Base-by-base conservation (phyloP, 495 filamentous ascomycete species). In the Aspergillus homomorphus region DNA sequence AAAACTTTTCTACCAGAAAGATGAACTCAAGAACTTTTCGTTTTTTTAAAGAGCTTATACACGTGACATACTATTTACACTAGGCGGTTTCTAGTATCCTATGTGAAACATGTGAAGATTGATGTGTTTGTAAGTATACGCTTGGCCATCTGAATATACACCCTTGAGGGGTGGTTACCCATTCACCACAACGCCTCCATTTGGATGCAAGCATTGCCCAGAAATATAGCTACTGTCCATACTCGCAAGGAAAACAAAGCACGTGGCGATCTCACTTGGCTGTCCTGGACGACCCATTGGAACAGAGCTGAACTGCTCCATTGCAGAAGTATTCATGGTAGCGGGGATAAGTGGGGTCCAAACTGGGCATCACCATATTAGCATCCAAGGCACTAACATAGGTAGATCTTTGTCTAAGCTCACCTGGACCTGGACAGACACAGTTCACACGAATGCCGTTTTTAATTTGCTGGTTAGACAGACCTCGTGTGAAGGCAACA, bases 341-440 rank as follows among this genome's bases (percentile, higher is more conserved):
- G 87, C 73, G 4, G 89, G 87, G 53, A 92, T 90, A 38, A 93
- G 76, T 1, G 91, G 91, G 0, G 90, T 92, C 90, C 90, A 94
- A 24, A 95, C 84, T 75, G 48, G 41, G 10, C 20, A 26, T 20
- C 10, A 38, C 24, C 10, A 30, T 30, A 44, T 57, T 54, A 28
- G 24, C 46, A 30, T 59, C n/a, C 44, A 14, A 3, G 42, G 15
- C 15, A 24, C 1, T 43, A 42, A 23, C 12, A n/a, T 16, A 24
- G 24, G 6, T 57, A 8, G 45, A 21, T 24, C 12, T 43, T 1
- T 42, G 26, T 45, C 14, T 30, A 15, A 65, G 14, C 74, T 72
- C 73, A 77, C 75, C 71, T 0, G 89, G 90, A 0, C 91, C 91
- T 0, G 91, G 90, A 22, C 88, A 89, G 2, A 96, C 80, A 18